Evolutionary conservation across 2,329 filamentous ascomycete species (phyloP).

Genomic region (Verruconis gallopava): DNA sequence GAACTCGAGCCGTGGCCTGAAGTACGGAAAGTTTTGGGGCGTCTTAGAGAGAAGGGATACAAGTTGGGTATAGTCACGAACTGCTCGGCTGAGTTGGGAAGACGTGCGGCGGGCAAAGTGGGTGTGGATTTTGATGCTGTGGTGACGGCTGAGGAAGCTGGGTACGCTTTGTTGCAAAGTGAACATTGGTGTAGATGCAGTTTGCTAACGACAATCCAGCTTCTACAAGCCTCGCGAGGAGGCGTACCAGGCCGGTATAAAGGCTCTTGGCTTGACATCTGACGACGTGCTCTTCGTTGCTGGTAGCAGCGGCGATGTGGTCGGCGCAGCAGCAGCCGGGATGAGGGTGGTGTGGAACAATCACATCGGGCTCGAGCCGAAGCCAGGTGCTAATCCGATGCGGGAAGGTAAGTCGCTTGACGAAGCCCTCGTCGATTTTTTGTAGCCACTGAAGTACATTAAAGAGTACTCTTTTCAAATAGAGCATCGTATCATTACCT

Average conservation of each 20-base stretch:
- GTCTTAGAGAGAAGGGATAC: slow-evolving; percentile 19
- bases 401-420: background rate
- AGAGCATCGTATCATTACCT: too few relatives aligned
- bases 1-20: slow-evolving; percentile 17
- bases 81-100: slow-evolving; percentile 23
- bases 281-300: slow-evolving; percentile 12
- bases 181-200: too few relatives aligned
- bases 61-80: slow-evolving; percentile 28
- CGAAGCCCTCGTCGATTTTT: slow-evolving; percentile 4
- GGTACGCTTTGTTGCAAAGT: slow-evolving; percentile 19
- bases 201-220: background rate
- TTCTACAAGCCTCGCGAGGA: slow-evolving; percentile 24
- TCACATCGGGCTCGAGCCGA: background rate
- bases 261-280: background rate
- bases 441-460: slow-evolving; percentile 1
- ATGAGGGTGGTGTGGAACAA: slow-evolving; percentile 22
- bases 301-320: slow-evolving; percentile 29
- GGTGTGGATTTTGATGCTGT: slow-evolving; percentile 21
- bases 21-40: slow-evolving; percentile 12
- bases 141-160: slow-evolving; percentile 28
- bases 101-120: slow-evolving; percentile 11
- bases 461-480: background rate
- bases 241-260: slow-evolving; percentile 23
- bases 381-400: background rate
- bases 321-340: slow-evolving; percentile 25